Evolutionary conservation across 768 basidiomycete species (phyloP).

Genomic region (Fibroporia radiculosa): DNA sequence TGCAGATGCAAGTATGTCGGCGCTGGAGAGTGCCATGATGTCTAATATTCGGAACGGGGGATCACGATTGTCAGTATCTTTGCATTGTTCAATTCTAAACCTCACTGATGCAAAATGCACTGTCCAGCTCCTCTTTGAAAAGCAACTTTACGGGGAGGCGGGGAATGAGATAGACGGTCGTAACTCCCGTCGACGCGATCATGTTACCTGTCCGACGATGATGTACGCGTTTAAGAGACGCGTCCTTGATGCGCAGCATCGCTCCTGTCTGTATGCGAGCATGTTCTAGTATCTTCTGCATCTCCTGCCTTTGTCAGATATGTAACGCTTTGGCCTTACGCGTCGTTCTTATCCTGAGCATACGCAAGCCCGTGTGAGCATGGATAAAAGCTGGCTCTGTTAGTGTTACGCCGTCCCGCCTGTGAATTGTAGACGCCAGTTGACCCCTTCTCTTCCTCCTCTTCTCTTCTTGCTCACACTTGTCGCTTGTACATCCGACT

Average conservation of each 20-base stretch:
- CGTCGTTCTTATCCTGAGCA: constrained; percentile 1
- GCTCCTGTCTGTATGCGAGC: constrained; percentile 1
- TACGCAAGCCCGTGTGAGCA: constrained; percentile 9
- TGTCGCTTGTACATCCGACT: background rate
- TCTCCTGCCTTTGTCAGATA: constrained; percentile 4
- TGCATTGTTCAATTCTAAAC: background rate
- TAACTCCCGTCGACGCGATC: background rate
- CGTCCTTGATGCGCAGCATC: background rate
- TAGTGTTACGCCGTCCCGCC: too few relatives aligned
- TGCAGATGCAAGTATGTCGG: constrained; percentile 68
- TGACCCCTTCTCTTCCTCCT: background rate
- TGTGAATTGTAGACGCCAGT: background rate
- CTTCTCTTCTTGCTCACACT: background rate
- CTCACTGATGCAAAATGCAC: constrained; percentile 23
- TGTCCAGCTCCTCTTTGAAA: constrained; percentile 16
- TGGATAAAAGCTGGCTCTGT: background rate
- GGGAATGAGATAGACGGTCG: constrained; percentile 2
- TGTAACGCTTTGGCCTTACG: background rate
- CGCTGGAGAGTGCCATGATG: constrained; percentile 70
- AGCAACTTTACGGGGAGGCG: constrained; percentile 12
- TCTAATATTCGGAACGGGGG: constrained; percentile 64
- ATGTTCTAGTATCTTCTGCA: constrained; percentile 13
- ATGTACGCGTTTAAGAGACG: background rate
- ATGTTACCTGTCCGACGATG: background rate
- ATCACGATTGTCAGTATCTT: constrained; percentile 58